Base-by-base conservation (phyloP, 2,329 filamentous ascomycete genomes). In the Microsporum canis region DNA sequence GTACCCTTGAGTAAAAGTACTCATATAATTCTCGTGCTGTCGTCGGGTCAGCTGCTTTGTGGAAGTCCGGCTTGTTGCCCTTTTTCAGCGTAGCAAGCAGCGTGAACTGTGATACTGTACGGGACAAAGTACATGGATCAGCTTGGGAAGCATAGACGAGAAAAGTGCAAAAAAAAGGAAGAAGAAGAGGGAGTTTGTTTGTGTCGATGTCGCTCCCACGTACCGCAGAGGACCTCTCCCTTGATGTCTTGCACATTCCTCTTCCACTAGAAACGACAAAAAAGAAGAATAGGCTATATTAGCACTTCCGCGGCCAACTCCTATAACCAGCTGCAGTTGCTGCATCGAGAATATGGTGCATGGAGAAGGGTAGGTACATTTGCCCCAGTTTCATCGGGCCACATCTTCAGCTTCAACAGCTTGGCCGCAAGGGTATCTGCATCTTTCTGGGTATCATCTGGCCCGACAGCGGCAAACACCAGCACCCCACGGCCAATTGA, bases 161-260 rank as follows among this genome's bases (percentile, higher is more conserved):
- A 10, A n/a, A 23, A 29, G 17, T 41, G 47, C 3, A 5, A 14
- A 29, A 27, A 17, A 23, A 17, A 14, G 2, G 45, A 31, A 29
- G 17, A n/a, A 49, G 17, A 23, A 23, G 17, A 23, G 17, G 17
- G 17, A 23, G 17, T 23, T 23, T 23, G 1, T 23, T 23, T 23
- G 17, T 29, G 23, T 34, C 12, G 53, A 29, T n/a, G 36, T 43
- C 10, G 8, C 31, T 53, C 17, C 17, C 17, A 69, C 82, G 64
- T 80, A 95, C 91, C 91, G 73, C 92, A 97, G n/a, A 99, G 84
- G 31, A 99, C 82, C 72, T 97, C 94, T 58, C 94, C 94, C 51
- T 83, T 80, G 63, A 97, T 91, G 64, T 99, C 94, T 67, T 87
- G 81, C 6, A 99, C 91, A 66, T 81, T 95, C 68, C 82, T 84